Base-by-base conservation (phyloP, 176 grass and related monocot species). In the Chloris gayana region DNA sequence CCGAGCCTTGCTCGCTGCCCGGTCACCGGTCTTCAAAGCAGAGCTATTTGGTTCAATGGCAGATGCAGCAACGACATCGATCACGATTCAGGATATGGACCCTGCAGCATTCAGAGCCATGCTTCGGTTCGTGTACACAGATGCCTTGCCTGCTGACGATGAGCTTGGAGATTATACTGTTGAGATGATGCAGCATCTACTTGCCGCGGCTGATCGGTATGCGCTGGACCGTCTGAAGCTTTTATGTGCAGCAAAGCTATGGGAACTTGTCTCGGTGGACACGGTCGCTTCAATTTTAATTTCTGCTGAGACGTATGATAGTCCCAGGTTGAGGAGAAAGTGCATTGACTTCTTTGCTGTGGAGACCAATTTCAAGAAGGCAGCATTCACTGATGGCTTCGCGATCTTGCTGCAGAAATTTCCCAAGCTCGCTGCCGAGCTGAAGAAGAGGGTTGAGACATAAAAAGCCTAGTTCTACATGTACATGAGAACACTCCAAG, bases 151-250 rank as follows among this genome's bases (percentile, higher is more conserved):
- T 44, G 41, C 7, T 11, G 45, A 72, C 4, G 27, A 50, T 1
- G 69, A 72, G 70, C 10, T 72, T 21, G 64, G 37, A 9, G 38
- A 37, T 10, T 6, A 27, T 1, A 3, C 12, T 1, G 7, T 1
- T 8, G 45, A 85, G 4, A n/a, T 53, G 3, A 10, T 85, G 19
- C 41, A 32, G 13, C n/a, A 72, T 56, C 67, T 82, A 7, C 75
- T 94, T 19, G 82, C 73, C 14, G 91, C 82, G 38, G 91, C 91
- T 0, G 91, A 94, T 42, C 75, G 88, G 1, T 94, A 91, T 26
- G 82, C 69, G 1, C 11, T 91, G 24, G 83, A 91, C 6, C 73
- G 91, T 17, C 38, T 93, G 30, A 93, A 87, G 67, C 54, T 88
- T 2, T 67, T 90, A 5, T 88, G 88, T 8, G 88, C 87, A 2